Percentiles rank a stretch among this genome's conserved stretches.
phyloP scores from a whole-genome alignment of 495 filamentous ascomycete species.

The Pyronema domesticum region DNA sequence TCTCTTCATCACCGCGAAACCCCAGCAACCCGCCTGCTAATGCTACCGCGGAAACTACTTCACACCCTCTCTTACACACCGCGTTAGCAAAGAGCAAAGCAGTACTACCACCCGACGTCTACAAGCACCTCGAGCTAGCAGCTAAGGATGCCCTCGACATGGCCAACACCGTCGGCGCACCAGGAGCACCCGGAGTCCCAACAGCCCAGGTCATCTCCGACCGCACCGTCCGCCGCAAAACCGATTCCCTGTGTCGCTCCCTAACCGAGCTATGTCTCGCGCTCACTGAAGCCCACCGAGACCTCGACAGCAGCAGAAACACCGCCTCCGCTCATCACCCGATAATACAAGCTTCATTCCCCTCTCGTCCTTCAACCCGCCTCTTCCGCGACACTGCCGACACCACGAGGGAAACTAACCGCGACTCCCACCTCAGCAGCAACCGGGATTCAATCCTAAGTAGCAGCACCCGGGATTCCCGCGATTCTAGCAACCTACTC shows the following conservation, averaged over 20 bases:
- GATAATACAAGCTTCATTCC: too few relatives aligned
- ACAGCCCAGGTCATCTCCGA: slow-evolving; percentile 46
- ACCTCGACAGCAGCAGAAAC: too few relatives aligned
- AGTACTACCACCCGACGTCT: slow-evolving; percentile 51
- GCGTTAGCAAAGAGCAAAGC: slow-evolving; percentile 60
- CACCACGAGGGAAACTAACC: neutral
- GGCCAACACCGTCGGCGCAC: slow-evolving; percentile 50
- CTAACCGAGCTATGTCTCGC: slow-evolving; percentile 85
- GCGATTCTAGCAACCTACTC: neutral
- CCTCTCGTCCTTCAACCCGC: slow-evolving; percentile 14
- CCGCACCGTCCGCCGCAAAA: slow-evolving; percentile 69
- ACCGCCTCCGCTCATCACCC: slow-evolving; percentile 15
- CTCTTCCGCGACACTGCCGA: neutral
- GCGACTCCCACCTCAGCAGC: too few relatives aligned
- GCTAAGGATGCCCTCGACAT: slow-evolving; percentile 64
- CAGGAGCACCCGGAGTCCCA: slow-evolving; percentile 39
- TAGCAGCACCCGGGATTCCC: too few relatives aligned
- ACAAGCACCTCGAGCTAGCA: slow-evolving; percentile 61
- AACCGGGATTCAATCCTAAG: too few relatives aligned
- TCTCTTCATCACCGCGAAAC: slow-evolving; percentile 64
- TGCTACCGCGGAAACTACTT: slow-evolving; percentile 27
- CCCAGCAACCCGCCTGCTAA: slow-evolving; percentile 26
- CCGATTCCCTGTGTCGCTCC: slow-evolving; percentile 80
- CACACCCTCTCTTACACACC: slow-evolving; percentile 60
- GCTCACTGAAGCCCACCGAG: slow-evolving; percentile 37